Conservation (phyloP, 176 grass and related monocot species). For the Rhynchospora breviuscula region DNA sequence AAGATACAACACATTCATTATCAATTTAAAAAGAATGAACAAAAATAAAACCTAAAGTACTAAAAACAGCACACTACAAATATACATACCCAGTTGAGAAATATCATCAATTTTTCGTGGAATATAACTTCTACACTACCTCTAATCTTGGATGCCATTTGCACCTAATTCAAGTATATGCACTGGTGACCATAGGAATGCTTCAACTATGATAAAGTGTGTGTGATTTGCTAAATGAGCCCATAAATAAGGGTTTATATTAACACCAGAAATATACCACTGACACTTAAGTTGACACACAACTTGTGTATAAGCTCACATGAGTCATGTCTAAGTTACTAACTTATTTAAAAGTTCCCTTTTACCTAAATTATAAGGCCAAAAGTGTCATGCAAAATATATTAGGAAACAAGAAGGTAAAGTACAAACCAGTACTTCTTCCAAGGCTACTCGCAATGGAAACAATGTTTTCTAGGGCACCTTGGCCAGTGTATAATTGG, state of each 20-base stretch:
- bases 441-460: slow-evolving; percentile 47
- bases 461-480: slow-evolving; percentile 40
- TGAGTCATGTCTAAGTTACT: not conserved
- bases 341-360: not conserved
- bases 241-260: not conserved
- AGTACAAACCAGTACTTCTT: slow-evolving; percentile 61
- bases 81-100: not conserved
- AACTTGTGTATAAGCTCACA: not conserved
- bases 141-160: not conserved
- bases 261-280: not conserved
- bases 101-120: not conserved
- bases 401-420: not conserved
- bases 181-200: not conserved
- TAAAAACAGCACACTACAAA: not conserved
- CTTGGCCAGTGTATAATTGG: slow-evolving; percentile 47
- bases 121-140: not conserved
- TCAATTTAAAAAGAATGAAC: not conserved
- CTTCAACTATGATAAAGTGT: not conserved
- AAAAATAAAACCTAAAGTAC: not conserved
- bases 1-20: not conserved
- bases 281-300: not conserved
- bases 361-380: not conserved
- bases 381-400: not conserved
- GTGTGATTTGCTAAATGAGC: not conserved
- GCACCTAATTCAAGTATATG: not conserved